Percentiles rank a stretch among this genome's conserved stretches.
Conservation (phyloP, 352 stramenopile genomes). For the Salisapilia sapeloensis region DNA sequence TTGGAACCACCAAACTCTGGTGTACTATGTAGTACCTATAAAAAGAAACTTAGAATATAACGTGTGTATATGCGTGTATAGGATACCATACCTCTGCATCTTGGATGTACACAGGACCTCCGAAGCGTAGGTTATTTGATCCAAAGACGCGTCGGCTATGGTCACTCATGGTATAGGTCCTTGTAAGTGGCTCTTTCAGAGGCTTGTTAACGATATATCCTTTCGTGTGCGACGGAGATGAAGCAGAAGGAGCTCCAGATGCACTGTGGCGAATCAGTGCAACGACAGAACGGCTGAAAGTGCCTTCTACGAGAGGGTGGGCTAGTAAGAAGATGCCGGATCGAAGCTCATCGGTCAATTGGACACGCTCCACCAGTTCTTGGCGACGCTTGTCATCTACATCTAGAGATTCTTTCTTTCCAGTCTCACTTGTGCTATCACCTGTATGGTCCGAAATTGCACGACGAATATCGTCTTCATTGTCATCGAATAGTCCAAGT, state of each 20-base stretch:
- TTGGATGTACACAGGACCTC: constrained; percentile 42
- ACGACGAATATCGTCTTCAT: not conserved
- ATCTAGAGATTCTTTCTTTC: constrained; percentile 2
- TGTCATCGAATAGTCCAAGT: constrained; percentile 8
- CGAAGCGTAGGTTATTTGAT: constrained; percentile 30
- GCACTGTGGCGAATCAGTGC: constrained; percentile 47
- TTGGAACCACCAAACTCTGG: constrained; percentile 41
- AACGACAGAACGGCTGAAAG: constrained; percentile 63
- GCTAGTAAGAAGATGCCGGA: constrained; percentile 55
- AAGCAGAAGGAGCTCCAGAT: too few relatives aligned
- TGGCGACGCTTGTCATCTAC: constrained; percentile 2
- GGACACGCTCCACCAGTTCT: constrained; percentile 1
- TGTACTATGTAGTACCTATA: constrained; percentile 35
- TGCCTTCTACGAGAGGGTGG: constrained; percentile 45
- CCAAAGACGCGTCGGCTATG: constrained; percentile 39
- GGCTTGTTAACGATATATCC: constrained; percentile 66
- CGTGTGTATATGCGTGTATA: constrained; percentile 1
- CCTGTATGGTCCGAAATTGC: not conserved
- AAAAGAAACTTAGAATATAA: not conserved
- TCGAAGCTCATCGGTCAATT: constrained; percentile 5
- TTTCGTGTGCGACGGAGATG: too few relatives aligned
- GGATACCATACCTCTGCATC: constrained; percentile 25
- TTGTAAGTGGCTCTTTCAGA: constrained; percentile 27
- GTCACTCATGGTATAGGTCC: constrained; percentile 39
- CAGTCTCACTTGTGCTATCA: constrained; percentile 1